Evolutionary conservation across 345 rosid genomes (phyloP).

Genomic region (Citrus unshiu): DNA sequence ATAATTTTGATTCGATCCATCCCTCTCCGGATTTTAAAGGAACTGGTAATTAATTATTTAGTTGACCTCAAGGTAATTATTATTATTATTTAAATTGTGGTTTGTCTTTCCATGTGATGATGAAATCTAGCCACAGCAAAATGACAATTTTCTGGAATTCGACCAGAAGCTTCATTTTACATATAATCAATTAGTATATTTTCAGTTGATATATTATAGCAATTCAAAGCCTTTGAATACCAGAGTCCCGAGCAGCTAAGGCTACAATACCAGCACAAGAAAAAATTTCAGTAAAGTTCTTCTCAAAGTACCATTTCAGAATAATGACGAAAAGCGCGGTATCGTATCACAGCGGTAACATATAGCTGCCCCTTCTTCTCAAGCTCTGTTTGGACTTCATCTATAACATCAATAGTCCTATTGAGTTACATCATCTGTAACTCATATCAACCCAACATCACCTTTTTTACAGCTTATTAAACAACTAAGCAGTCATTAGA

Average conservation of each 20-base stretch:
- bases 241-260: constrained; percentile 33
- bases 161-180: too few relatives aligned
- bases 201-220: too few relatives aligned
- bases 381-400: constrained; percentile 30
- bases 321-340: too few relatives aligned
- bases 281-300: constrained; percentile 30
- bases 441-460: too few relatives aligned
- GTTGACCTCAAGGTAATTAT: neutral
- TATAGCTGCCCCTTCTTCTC: neutral
- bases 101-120: too few relatives aligned
- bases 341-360: too few relatives aligned
- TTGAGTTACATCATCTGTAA: too few relatives aligned
- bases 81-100: neutral
- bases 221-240: too few relatives aligned
- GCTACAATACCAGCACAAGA: constrained; percentile 27
- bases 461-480: too few relatives aligned
- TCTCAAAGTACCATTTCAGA: constrained; percentile 1
- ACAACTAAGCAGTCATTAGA: too few relatives aligned
- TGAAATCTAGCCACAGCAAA: neutral
- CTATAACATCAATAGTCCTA: constrained; percentile 16
- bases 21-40: neutral
- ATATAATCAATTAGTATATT: too few relatives aligned
- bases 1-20: neutral
- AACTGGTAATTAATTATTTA: neutral
- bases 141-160: neutral